Conservation (phyloP, 129 eudicot species). For the Mikania micrantha region DNA sequence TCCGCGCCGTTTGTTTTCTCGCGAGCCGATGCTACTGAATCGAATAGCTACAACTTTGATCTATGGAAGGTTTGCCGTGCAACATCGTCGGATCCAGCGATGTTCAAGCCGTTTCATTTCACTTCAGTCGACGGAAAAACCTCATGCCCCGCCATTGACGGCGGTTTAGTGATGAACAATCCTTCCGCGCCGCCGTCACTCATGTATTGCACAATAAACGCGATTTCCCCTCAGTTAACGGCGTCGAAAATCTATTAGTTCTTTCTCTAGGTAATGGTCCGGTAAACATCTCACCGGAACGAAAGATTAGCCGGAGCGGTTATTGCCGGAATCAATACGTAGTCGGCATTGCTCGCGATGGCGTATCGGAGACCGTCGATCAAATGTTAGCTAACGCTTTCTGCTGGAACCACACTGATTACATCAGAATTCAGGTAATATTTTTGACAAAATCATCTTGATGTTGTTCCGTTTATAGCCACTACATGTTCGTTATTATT, state of each 20-base stretch:
- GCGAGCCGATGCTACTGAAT: slow-evolving; percentile 76
- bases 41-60: slow-evolving; percentile 63
- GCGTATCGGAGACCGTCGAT: slow-evolving; percentile 83
- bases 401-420: slow-evolving; percentile 72
- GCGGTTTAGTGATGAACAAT: slow-evolving; percentile 90
- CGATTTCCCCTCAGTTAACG: slow-evolving; percentile 67
- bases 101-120: slow-evolving; percentile 63
- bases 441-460: background rate
- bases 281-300: slow-evolving; percentile 8
- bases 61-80: slow-evolving; percentile 91
- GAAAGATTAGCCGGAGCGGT: slow-evolving; percentile 38
- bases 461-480: no score
- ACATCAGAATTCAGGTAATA: slow-evolving; percentile 89
- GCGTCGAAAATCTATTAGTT: slow-evolving; percentile 72
- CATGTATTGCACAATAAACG: slow-evolving; percentile 82
- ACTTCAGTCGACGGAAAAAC: slow-evolving; percentile 60
- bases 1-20: slow-evolving; percentile 96
- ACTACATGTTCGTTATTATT: no score
- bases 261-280: slow-evolving; percentile 77
- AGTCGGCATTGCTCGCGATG: slow-evolving; percentile 64
- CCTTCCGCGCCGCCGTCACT: slow-evolving; percentile 92
- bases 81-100: slow-evolving; percentile 71
- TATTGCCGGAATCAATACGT: slow-evolving; percentile 35
- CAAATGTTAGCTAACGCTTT: slow-evolving; percentile 85
- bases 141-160: slow-evolving; percentile 68